Evolutionary conservation across 495 filamentous ascomycete genomes (phyloP), one percentile per base, ranked within the genome.

Genomic region (Chaetomium tenue): DNA sequence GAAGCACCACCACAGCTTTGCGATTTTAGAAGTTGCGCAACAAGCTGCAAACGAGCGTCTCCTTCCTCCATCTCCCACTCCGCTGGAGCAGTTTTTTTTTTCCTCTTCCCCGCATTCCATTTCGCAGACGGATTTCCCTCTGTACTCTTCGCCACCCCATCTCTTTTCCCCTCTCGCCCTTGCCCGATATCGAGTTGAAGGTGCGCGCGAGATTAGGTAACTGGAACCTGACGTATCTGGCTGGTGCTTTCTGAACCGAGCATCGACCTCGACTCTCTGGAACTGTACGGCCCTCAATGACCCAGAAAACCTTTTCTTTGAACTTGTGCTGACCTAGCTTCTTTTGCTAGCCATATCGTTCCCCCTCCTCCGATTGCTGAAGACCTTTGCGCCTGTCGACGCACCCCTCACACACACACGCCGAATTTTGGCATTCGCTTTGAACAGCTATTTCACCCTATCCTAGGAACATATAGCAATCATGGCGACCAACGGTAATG

Each of bases 401-500:
- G 57, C 51, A 59, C 44, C 50, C 44, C 28, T 23, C 37, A 25
- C 64, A 58, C 64, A 58, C 65, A 50, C 61, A 51, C 68, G 65
- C 70, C 63, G 60, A 51, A 39, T 58, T 64, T 64, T 60, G 53
- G 58, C 25, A 48, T 64, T 39, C 37, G 57, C 60, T 63, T 67
- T 61, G 62, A 60, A 50, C 61, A 66, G 57, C 37, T 39, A 42
- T 60, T 54, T 60, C 47, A 47, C 39, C 30, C 48, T 44, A 53
- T 54, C 63, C 53, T 28, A 22, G 20, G 42, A 54, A 51, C 52
- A n/a, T 23, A 20, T 12, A 65, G 71, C 72, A 77, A 77, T 25
- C 69, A 82, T 82, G 80, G 77, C 80, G 62, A 79, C 80, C 69
- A 81, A 81, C 80, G 80, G 77, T 66, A 77, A 72, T 67, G 37